Base-by-base conservation (phyloP, 768 basidiomycete genomes). In the Hericium rajendrae region DNA sequence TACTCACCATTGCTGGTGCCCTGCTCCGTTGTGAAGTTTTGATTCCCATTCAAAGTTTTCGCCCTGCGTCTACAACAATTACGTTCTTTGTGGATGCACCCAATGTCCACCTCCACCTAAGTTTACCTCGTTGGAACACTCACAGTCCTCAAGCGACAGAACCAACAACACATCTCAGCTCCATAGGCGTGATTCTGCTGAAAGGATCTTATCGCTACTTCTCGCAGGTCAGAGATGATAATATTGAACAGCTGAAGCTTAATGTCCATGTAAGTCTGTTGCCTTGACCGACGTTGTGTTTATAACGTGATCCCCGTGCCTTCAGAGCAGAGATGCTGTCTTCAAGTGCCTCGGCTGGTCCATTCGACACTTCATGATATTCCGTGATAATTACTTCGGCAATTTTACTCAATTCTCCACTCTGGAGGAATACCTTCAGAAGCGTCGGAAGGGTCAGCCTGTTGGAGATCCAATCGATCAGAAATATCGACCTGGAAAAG, bases 341-440 rank as follows among this genome's bases (percentile, higher is more conserved):
- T 86, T 85, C 72, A 88, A 86, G 67, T 74, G 77, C 1, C 72
- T 92, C 54, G 94, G 93, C 22, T 97, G 94, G 94, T 84, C 84
- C 2, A 80, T 94, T 59, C 83, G 94, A 39, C 85, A 92, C 66
- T 78, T 95, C 62, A 88, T 98, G 83, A 82, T 86, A 41, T 66
- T 97, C 57, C 84, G 88, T 49, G 92, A 95, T 65, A 97, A 97
- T 70, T 98, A 98, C 70, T 83, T 97, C 52, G 95, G 95, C 11
- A 78, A 82, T 4, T 98, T 97, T 70, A 97, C 93, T 2, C 89
- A 95, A 62, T 97, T 94, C 64, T 85, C 86, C 2, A 97, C 91
- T 0, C 75, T 92, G 43, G 80, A 78, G 20, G 95, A 98, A 72
- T 95, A 92, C 67, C 73, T 92, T 49, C 80, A 85, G 54, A 87